Base-by-base conservation (phyloP, 768 basidiomycete genomes). In the Amanita pallidorosea region DNA sequence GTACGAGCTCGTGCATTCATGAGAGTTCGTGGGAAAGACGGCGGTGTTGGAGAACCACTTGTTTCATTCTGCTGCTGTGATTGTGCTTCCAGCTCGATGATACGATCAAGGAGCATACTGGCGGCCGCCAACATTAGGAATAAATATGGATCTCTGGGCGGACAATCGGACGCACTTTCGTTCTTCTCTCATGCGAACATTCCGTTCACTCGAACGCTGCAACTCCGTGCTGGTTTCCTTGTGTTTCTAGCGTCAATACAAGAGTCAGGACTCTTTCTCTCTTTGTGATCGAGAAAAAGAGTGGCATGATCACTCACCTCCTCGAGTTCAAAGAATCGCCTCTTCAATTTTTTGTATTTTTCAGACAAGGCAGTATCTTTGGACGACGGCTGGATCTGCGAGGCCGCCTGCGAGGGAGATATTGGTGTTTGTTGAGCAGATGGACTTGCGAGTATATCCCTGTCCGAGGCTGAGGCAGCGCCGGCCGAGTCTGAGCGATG, bases 331-430 rank as follows among this genome's bases (percentile, higher is more conserved):
- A 75, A 74, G 61, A 76, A 83, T 36, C 78, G 77, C 38, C 79
- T 66, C 61, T 88, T 88, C 47, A 85, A 69, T 56, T 72, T 77
- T 52, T 59, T 66, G 63, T 84, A 83, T 64, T 83, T 85, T 67
- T 84, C 82, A 43, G 59, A 58, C 54, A 73, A 46, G 70, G 71
- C 46, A 53, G 5, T 58, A 52, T 76, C 73, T 48, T 67, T 63
- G 33, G 64, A 55, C 41, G 65, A 72, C 27, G 61, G 66, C 8
- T 66, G 62, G 31, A 18, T 60, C 43, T 2, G 62, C 4, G 42
- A 36, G 13, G 34, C 13, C 4, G 59, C 33, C 44, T 44, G 34
- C 34, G 62, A 42, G 11, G 65, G 46, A 13, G 67, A 58, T 47
- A 61, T 52, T 57, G 70, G 68, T 12, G 67, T 56, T 41, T 68